Base-by-base conservation (phyloP, 2,329 filamentous ascomycete genomes). In the Aspergillus fijiensis region DNA sequence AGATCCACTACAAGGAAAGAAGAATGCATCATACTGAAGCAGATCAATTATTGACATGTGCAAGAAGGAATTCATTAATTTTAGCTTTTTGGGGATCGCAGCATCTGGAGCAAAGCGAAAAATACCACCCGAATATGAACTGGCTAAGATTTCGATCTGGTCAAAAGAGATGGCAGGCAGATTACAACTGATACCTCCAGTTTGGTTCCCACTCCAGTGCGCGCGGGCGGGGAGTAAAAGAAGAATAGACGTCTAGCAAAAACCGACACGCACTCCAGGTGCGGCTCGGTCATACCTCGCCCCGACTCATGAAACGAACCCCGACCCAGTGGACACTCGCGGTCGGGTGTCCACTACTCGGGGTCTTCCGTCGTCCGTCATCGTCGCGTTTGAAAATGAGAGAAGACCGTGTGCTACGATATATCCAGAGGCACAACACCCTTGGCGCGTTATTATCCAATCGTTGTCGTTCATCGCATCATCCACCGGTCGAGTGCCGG, bases 11-110 rank as follows among this genome's bases (percentile, higher is more conserved):
- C 33, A 16, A 2, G 27, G 27, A 29, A 29, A 29, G 27, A 29
- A 9, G 7, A 29, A 29, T 29, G 27, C 27, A 29, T 29, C 27
- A 29, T 29, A 35, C 33, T 35, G 33, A 35, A 45, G 6, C 39
- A 45, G n/a, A n/a, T 19, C 39, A 45, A 45, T n/a, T 19, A 45
- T 45, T 45, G 16, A 45, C 39, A 19, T 45, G 39, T 45, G 14
- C 14, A 16, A 45, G 33, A 35, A 35, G 33, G 33, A 19, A 16
- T 5, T 70, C 62, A 72, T 70, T 70, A 12, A 70, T 69, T 67
- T 58, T 66, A 63, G 65, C 61, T 65, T 67, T 65, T 64, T 52
- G 51, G 52, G 57, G 54, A 61, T 67, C 63, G 62, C 61, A 61
- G 60, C 60, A 59, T 60, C 55, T 54, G 65, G 14, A 10, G 33